Percentiles rank a stretch among this genome's conserved stretches.
phyloP scores from a whole-genome alignment of 306 rosid species.

The Glycine soja region DNA sequence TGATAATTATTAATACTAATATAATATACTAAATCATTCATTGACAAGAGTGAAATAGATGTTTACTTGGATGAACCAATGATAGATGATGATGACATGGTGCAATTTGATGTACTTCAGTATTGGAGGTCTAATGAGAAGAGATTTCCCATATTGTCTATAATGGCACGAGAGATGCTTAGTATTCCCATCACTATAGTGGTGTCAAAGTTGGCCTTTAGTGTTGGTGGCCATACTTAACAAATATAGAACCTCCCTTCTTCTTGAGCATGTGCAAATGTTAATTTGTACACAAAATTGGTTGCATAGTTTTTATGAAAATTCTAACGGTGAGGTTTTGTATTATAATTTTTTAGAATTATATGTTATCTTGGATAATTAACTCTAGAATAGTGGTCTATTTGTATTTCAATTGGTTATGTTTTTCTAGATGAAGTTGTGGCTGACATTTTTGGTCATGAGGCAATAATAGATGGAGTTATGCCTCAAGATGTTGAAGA shows the following conservation, averaged over 20 bases:
- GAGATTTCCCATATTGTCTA: background rate
- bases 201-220: background rate
- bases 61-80: background rate
- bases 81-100: background rate
- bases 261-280: background rate
- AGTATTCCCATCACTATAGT: background rate
- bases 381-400: too few species aligned
- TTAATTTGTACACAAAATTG: background rate
- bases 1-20: background rate
- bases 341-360: background rate
- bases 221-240: background rate
- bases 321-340: background rate
- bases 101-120: background rate
- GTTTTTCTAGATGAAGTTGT: too few species aligned
- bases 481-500: too few species aligned
- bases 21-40: background rate
- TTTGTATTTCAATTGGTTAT: too few species aligned
- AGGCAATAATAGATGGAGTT: too few species aligned
- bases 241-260: background rate
- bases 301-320: background rate
- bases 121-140: background rate
- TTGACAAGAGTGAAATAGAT: background rate
- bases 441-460: too few species aligned
- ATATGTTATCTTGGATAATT: background rate
- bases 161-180: background rate